Base-by-base conservation (phyloP, 78 protist species). In the Trichosphaerium sp. region DNA sequence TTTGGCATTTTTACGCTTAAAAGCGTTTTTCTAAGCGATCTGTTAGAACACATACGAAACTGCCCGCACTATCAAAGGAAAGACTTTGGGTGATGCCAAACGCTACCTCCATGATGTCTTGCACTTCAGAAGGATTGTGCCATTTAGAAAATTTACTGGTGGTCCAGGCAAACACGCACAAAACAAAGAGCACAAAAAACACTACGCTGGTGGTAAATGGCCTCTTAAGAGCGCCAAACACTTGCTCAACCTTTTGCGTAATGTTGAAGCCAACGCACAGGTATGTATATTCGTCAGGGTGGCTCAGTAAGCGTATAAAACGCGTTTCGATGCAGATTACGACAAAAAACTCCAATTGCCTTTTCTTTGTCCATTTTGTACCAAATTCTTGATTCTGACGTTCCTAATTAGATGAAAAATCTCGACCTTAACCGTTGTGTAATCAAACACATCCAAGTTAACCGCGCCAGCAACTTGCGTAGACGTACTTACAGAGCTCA, bases 401-500 rank as follows among this genome's bases (percentile, higher is more conserved):
- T 47, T 47, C 35, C 21, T 47, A 15, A 18, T 15, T 15, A 57
- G 37, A 75, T 70, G 42, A 83, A 88, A 85, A 74, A 67, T 8
- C 82, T 91, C 29, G 84, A 89, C 41, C 44, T 42, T 34, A 78
- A 79, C 21, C 62, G 70, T 25, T 63, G 89, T 31, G 47, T 18
- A 25, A 68, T 94, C 54, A 63, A 68, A 1, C 95, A 89, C 88
- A 72, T 86, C 62, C 84, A 75, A 74, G 96, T 89, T 65, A 74
- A 92, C 79, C 76, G 57, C 28, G 98, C 98, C 47, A 88, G 78
- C 52, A 64, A 81, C 74, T 75, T 67, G 71, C 75, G 96, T 67
- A 69, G 98, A 47, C 63, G 96, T 47, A 92, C 96, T 38, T 94
- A 88, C 92, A 84, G 98, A 58, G 98, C 98, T 43, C 98, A 94